phyloP scores from a whole-genome alignment of 2,329 filamentous ascomycete species.

The Penicillium sp. region DNA sequence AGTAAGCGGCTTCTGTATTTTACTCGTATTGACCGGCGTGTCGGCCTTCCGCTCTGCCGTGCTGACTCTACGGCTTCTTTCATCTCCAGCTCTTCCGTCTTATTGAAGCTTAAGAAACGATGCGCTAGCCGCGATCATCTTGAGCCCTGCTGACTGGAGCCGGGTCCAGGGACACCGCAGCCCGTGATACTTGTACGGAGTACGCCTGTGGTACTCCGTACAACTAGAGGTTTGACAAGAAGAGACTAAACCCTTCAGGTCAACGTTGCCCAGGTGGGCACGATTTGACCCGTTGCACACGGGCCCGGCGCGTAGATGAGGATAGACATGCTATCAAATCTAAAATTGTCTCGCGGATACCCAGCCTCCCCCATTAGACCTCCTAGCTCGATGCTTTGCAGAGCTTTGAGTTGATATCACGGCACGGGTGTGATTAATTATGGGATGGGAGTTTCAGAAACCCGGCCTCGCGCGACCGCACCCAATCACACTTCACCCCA shows the following conservation, averaged over 20 bases:
- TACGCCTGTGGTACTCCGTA: no score
- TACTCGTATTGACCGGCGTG: neutral
- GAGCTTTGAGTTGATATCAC: neutral
- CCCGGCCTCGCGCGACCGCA: slow-evolving; percentile 10
- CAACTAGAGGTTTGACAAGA: no score
- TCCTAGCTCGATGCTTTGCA: no score
- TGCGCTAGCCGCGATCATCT: neutral
- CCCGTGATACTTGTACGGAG: no score
- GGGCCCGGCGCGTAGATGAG: slow-evolving; percentile 17
- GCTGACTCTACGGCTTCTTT: neutral
- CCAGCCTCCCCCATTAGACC: slow-evolving; percentile 10
- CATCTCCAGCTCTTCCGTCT: neutral
- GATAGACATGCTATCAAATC: slow-evolving; percentile 13
- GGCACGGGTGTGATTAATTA: neutral
- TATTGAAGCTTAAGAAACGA: neutral
- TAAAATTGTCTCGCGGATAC: slow-evolving; percentile 8
- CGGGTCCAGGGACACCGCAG: no score
- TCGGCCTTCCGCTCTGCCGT: neutral
- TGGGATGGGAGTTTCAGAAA: slow-evolving; percentile 12
- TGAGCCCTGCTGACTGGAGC: no score
- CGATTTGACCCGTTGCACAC: neutral
- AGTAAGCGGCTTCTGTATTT: slow-evolving; percentile 1
- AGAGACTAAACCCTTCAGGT: neutral
- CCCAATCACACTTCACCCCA: slow-evolving; percentile 9
- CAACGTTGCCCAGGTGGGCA: neutral